These are phyloP conservation scores for Xylariaceae sp. DNA, from an alignment of 2,329 filamentous ascomycete genomes.

Conservation along the genomic window DNA sequence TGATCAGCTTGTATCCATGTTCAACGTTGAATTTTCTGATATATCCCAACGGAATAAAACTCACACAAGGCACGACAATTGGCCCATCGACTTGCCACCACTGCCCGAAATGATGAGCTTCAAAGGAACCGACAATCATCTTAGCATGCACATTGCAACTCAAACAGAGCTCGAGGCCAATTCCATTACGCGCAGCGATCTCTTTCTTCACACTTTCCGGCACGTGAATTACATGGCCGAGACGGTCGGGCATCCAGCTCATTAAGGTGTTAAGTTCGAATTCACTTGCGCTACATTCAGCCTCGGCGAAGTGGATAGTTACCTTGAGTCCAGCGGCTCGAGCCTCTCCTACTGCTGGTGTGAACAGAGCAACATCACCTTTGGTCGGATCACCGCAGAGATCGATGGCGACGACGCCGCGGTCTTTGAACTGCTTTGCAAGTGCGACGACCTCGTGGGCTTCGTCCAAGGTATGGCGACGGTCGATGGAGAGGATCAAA, in stretches of 20 bases:
- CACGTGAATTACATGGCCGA: constrained; percentile 79
- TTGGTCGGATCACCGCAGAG: constrained; percentile 71
- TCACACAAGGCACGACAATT: constrained; percentile 64
- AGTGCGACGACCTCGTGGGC: constrained; percentile 63
- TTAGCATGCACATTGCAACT: constrained; percentile 77
- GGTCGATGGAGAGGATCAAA: constrained; percentile 73
- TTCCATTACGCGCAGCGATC: constrained; percentile 41
- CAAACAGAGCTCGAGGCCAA: constrained; percentile 73
- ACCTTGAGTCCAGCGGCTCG: constrained; percentile 53
- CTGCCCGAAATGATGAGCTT: constrained; percentile 72
- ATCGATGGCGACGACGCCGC: constrained; percentile 69
- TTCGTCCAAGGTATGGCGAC: constrained; percentile 54
- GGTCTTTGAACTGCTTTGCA: constrained; percentile 49
- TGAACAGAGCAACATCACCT: constrained; percentile 58
- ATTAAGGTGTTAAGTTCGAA: constrained; percentile 63
- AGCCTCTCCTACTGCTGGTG: constrained; percentile 55
- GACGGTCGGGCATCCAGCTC: constrained; percentile 59
- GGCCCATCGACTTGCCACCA: constrained; percentile 60
- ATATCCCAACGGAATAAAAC: constrained; percentile 31
- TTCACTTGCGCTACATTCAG: constrained; percentile 50
- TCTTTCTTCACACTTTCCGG: constrained; percentile 54
- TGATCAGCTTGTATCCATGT: not conserved
- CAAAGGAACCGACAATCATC: constrained; percentile 63
- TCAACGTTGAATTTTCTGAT: not conserved
- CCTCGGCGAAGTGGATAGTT: constrained; percentile 78